Evolutionary conservation across 345 rosid genomes (phyloP), one percentile per base, ranked within the genome.

Genomic region (Salix dunnii): DNA sequence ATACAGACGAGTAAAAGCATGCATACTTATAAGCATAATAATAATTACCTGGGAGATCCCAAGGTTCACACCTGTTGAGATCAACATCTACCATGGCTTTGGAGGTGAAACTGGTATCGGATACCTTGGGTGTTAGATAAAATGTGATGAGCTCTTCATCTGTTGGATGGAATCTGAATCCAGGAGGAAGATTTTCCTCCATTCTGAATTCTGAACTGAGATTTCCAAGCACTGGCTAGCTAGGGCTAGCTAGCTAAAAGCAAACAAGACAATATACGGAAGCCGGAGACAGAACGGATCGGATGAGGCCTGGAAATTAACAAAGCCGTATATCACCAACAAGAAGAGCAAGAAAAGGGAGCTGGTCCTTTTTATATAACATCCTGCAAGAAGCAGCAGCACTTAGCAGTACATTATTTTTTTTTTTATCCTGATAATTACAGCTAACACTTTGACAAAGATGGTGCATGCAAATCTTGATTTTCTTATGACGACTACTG

Each of bases 1-100:
- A 73, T 7, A 38, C 30, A 14, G 1, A 63, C 42, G 68, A 66
- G 7, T 27, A 58, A 4, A 28, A n/a, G 6, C 16, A 72, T 46
- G 28, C 14, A 67, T 6, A 5, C 18, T 51, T 4, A 49, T 18
- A 18, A 51, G n/a, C n/a, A n/a, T 17, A 1, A 20, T 17, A 12
- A n/a, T 23, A 21, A 4, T 1, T 23, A 95, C 99, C 98, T 75
- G 99, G 99, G 74, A 96, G 93, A 78, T 96, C 98, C 99, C 99
- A 96, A 72, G 99, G 99, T 80, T 96, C 99, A 79, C 88, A 89
- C 85, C 93, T 96, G 67, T 96, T 96, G 79, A 96, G 98, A 92
- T 96, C 99, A 75, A 93, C 97, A 78, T 91, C 95, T 21, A 94
- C 90, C 74, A 96, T 77, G 64, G 98, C 99, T 79, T 91, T 93